These are phyloP conservation scores for Dujonia santamariae DNA, from an alignment of 1,139 yeast genomes.

Conservation along the genomic window DNA sequence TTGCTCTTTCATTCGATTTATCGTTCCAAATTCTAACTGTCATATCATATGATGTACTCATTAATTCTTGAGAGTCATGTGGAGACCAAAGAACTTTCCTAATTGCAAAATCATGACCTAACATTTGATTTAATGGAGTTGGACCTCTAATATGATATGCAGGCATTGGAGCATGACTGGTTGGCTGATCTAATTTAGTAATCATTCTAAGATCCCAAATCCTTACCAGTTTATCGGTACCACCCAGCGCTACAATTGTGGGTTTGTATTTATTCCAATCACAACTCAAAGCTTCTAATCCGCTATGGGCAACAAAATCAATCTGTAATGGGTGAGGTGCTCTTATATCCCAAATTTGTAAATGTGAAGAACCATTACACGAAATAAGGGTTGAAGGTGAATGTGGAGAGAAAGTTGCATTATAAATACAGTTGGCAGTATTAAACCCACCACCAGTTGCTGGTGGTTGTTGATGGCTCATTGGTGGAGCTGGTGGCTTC, in stretches of 20 bases:
- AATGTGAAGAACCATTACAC: conserved; percentile 76
- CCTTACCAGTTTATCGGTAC: conserved; percentile 80
- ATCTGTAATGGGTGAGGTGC: conserved; percentile 58
- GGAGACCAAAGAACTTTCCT: conserved; percentile 87
- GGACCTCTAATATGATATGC: conserved; percentile 52
- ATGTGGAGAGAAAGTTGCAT: conserved; percentile 84
- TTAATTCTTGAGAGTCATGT: conserved; percentile 65
- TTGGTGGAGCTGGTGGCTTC: conserved; percentile 34
- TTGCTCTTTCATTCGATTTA: conserved; percentile 51
- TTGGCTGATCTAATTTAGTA: conserved; percentile 36
- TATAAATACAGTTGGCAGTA: conserved; percentile 62
- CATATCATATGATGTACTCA: conserved; percentile 90
- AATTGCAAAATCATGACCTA: conserved; percentile 90
- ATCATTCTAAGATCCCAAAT: conserved; percentile 88
- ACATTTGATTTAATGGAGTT: conserved; percentile 71
- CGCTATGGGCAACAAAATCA: conserved; percentile 70
- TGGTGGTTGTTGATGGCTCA: conserved; percentile 24
- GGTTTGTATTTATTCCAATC: conserved; percentile 92
- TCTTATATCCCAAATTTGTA: conserved; percentile 85
- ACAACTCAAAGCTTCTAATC: conserved; percentile 73
- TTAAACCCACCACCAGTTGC: conserved; percentile 16
- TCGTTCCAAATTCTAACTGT: conserved; percentile 86
- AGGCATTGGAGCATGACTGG: conserved; percentile 36
- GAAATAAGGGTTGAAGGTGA: conserved; percentile 68
- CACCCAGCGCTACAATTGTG: conserved; percentile 77